Conservation (phyloP, 1,139 yeast genomes). For the Kazachstania sp. region DNA sequence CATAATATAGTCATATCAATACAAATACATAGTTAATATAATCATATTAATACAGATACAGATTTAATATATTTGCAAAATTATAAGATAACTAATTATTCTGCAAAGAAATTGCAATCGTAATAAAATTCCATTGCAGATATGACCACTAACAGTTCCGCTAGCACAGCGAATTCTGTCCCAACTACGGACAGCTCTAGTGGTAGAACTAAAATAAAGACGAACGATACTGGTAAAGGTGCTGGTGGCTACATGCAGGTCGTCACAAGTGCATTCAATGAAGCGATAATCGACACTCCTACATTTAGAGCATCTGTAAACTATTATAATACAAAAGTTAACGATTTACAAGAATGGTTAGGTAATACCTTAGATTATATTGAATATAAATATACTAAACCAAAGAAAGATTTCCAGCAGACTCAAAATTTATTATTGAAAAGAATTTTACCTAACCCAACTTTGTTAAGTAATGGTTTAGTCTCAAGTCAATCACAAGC, state of each 20-base stretch:
- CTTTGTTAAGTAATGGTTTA: conserved; percentile 57
- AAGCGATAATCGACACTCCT: conserved; percentile 88
- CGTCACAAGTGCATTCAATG: conserved; percentile 74
- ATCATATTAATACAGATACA: not conserved
- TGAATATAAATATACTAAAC: conserved; percentile 40
- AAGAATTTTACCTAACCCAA: conserved; percentile 41
- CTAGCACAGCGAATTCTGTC: not conserved
- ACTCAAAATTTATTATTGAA: conserved; percentile 41
- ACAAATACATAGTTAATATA: too few relatives aligned
- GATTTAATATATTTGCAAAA: too few relatives aligned
- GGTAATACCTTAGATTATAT: conserved; percentile 48
- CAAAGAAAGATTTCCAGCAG: conserved; percentile 45
- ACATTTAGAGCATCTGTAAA: conserved; percentile 75
- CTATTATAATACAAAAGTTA: conserved; percentile 57
- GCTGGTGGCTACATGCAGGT: conserved; percentile 35
- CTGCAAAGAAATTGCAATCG: not conserved
- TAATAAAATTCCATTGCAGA: too few relatives aligned
- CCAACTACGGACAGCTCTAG: not conserved
- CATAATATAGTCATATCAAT: too few relatives aligned
- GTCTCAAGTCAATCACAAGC: conserved; percentile 68
- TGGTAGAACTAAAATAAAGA: not conserved
- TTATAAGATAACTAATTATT: not conserved
- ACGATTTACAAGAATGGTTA: conserved; percentile 62
- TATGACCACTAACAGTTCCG: not conserved
- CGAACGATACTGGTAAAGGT: not conserved